phyloP scores from a whole-genome alignment of 306 rosid genomes.

The Acacia crassicarpa region DNA sequence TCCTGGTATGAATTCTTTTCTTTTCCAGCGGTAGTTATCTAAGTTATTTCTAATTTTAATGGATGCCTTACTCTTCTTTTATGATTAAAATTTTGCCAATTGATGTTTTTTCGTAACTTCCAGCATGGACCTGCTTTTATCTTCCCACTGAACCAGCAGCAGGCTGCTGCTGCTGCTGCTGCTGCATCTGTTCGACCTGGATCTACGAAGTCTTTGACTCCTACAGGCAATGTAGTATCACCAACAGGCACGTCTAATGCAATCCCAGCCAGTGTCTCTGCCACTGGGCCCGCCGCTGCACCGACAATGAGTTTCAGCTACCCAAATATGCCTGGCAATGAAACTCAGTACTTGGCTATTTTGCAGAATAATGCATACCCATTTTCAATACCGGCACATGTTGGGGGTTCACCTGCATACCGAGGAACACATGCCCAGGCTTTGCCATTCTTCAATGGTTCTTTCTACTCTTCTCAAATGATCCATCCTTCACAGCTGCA shows the following conservation, averaged over 20 bases:
- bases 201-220: conserved; percentile 67
- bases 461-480: conserved; percentile 86
- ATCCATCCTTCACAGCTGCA: conserved; percentile 90
- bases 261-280: conserved; percentile 41
- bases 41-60: background rate
- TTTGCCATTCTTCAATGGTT: conserved; percentile 77
- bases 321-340: conserved; percentile 73
- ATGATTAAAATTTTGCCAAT: background rate
- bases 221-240: conserved; percentile 47
- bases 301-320: conserved; percentile 89
- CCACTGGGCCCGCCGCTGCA: conserved; percentile 47
- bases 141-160: conserved; percentile 89
- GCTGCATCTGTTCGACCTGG: conserved; percentile 63
- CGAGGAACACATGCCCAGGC: conserved; percentile 84
- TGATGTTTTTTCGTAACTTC: conserved; percentile 14
- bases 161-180: conserved; percentile 40
- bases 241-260: conserved; percentile 48
- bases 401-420: conserved; percentile 85
- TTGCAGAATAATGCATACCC: conserved; percentile 83
- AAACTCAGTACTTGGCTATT: conserved; percentile 88
- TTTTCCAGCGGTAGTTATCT: background rate
- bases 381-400: conserved; percentile 85
- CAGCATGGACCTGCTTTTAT: conserved; percentile 95
- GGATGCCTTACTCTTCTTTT: background rate
- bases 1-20: conserved; percentile 57